Evolutionary conservation across 2,329 filamentous ascomycete genomes (phyloP).

Genomic region (Kalaharituber pfeilii): DNA sequence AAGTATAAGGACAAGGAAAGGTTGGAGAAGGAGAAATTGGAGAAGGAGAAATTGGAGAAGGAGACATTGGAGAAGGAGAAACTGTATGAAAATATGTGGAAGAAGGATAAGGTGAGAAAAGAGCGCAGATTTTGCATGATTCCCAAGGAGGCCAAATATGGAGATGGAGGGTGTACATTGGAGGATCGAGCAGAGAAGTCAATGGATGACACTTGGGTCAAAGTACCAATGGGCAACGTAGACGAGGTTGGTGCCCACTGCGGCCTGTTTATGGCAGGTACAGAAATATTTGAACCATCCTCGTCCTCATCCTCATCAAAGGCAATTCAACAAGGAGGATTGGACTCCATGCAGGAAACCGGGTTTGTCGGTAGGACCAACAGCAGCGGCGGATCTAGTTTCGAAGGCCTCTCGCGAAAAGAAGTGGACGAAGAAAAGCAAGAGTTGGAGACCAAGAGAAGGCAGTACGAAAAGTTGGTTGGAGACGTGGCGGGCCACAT

Average conservation of each 20-base stretch:
- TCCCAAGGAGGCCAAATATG: slow-evolving; percentile 39
- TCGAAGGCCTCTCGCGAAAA: not conserved
- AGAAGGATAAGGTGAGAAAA: slow-evolving; percentile 24
- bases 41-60: not conserved
- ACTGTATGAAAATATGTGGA: slow-evolving; percentile 14
- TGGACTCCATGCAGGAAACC: not conserved
- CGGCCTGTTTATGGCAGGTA: slow-evolving; percentile 42
- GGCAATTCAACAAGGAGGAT: not conserved
- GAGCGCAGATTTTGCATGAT: slow-evolving; percentile 60
- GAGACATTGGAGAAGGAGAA: not conserved
- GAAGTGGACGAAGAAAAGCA: slow-evolving; percentile 4
- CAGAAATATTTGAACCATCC: slow-evolving; percentile 27
- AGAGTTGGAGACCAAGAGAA: not conserved
- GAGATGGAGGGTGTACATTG: not conserved
- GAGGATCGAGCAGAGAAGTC: slow-evolving; percentile 29
- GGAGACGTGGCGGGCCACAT: slow-evolving; percentile 53
- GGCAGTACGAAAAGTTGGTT: slow-evolving; percentile 51
- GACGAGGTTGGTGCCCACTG: slow-evolving; percentile 79
- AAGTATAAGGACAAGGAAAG: not conserved
- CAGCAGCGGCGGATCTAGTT: not conserved
- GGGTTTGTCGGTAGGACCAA: slow-evolving; percentile 5
- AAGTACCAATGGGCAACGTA: slow-evolving; percentile 63
- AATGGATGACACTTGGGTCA: slow-evolving; percentile 50
- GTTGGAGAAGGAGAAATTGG: not conserved
- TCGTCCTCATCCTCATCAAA: not conserved